Base-by-base conservation (phyloP, 2,329 filamentous ascomycete species). In the Curvularia verruculosa region DNA sequence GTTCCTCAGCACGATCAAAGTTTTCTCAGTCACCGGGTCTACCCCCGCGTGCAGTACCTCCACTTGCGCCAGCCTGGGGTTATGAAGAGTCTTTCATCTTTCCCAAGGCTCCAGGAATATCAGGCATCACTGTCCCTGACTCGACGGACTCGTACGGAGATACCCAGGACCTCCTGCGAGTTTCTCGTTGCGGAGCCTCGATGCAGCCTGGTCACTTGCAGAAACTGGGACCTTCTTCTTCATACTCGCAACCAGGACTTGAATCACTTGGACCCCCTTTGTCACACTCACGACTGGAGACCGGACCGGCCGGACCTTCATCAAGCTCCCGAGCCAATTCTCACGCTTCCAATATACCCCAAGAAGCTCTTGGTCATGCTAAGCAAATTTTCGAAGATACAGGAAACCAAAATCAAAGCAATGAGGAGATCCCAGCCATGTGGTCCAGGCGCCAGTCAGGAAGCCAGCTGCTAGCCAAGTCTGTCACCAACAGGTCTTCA, bases 121-220 rank as follows among this genome's bases (percentile, higher is more conserved):
- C 71, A 1, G 66, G 67, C 0, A 55, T 71, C 36, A 66, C 71
- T 37, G 71, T 72, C 0, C 56, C 65, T 8, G 54, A 29, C 29
- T 72, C 72, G 2, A 67, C 66, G 3, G 66, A 74, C 24, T 77
- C 75, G 5, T 76, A 77, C 49, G 75, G 72, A 26, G 72, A 76
- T 48, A 77, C 74, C 18, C 70, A 65, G 2, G 61, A 73, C 15
- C 61, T 77, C 5, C 58, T 76, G 4, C 64, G 63, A 24, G 54
- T 73, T 10, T 64, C 67, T 15, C 63, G 60, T 15, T 57, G 61
- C 3, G 56, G 57, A 10, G 18, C 23, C 15, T 43, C 28, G 1
- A n/a, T 37, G n/a, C 48, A 52, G 10, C 23, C 28, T 29, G 28
- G 12, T 29, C 7, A 21, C 36, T 26, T 18, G 39, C 55, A 63